Percentiles rank a stretch among this genome's conserved stretches.
phyloP scores from a whole-genome alignment of 164 flowering plant genomes.

The Warburgia ugandensis region DNA sequence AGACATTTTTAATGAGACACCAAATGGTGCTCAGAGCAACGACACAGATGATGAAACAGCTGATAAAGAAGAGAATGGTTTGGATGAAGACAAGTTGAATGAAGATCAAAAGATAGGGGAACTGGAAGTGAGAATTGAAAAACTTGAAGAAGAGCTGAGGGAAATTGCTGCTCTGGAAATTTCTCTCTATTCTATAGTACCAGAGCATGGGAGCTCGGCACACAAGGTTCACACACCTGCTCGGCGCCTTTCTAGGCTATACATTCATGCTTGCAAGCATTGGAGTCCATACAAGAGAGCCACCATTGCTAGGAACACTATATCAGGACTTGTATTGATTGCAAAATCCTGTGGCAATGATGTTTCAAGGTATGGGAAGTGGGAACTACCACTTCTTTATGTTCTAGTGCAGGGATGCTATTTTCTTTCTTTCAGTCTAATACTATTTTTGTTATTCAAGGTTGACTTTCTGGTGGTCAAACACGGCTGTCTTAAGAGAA shows the following conservation, averaged over 20 bases:
- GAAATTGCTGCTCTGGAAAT: constrained; percentile 97
- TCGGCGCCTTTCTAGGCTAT: constrained; percentile 89
- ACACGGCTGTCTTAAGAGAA: constrained; percentile 80
- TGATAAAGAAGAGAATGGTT: constrained; percentile 36
- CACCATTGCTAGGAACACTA: constrained; percentile 76
- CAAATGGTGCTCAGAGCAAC: constrained; percentile 40
- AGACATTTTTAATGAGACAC: constrained; percentile 46
- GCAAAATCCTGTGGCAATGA: constrained; percentile 91
- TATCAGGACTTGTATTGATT: constrained; percentile 81
- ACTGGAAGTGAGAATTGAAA: constrained; percentile 72
- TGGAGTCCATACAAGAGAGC: constrained; percentile 78
- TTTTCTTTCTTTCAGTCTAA: background rate
- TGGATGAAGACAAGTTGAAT: constrained; percentile 31
- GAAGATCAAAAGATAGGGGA: constrained; percentile 49
- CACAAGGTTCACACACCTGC: constrained; percentile 99
- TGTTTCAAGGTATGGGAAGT: constrained; percentile 65
- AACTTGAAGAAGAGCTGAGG: constrained; percentile 87
- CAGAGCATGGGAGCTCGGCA: constrained; percentile 97
- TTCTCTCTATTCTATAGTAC: constrained; percentile 84
- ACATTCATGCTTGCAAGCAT: constrained; percentile 89
- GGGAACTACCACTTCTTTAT: background rate
- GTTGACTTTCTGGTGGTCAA: constrained; percentile 95
- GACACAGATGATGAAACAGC: constrained; percentile 47
- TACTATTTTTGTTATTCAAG: constrained; percentile 26
- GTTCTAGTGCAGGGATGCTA: background rate